Evolutionary conservation across 2,329 filamentous ascomycete species (phyloP).

Genomic region (Hyphodiscus sp.): DNA sequence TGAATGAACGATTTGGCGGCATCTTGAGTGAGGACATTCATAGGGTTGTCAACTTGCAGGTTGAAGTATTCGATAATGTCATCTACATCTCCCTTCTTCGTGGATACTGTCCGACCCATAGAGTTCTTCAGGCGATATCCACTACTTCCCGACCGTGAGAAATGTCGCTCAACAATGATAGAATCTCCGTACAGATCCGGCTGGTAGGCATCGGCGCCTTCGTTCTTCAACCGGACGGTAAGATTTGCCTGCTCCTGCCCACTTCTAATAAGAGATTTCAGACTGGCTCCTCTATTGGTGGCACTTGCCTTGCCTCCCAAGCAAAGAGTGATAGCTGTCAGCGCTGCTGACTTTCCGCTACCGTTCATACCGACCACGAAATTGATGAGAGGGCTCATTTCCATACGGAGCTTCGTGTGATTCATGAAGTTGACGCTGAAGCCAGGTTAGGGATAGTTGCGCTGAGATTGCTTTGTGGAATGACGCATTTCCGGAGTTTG

Average conservation of each 20-base stretch:
- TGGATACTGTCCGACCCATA: slow-evolving; percentile 65
- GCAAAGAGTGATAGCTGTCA: slow-evolving; percentile 89
- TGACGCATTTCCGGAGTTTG: too few relatives aligned
- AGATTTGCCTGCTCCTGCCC: slow-evolving; percentile 72
- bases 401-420: slow-evolving; percentile 72
- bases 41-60: slow-evolving; percentile 91
- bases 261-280: slow-evolving; percentile 89
- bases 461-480: too few relatives aligned
- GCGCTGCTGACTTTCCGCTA: slow-evolving; percentile 91
- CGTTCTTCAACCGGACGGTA: slow-evolving; percentile 83
- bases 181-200: slow-evolving; percentile 74
- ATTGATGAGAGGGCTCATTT: slow-evolving; percentile 91
- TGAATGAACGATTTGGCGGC: slow-evolving; percentile 91
- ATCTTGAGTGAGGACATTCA: slow-evolving; percentile 94
- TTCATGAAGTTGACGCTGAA: slow-evolving; percentile 87
- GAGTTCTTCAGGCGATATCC: slow-evolving; percentile 83
- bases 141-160: slow-evolving; percentile 66
- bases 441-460: too few relatives aligned
- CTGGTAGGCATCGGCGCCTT: slow-evolving; percentile 77
- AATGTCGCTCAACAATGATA: slow-evolving; percentile 88
- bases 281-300: slow-evolving; percentile 83
- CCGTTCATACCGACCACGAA: slow-evolving; percentile 98
- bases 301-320: slow-evolving; percentile 90
- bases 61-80: slow-evolving; percentile 91
- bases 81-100: slow-evolving; percentile 79